phyloP scores from a whole-genome alignment of 108 stramenopile genomes.

The Pseudonitzschia pungens region DNA sequence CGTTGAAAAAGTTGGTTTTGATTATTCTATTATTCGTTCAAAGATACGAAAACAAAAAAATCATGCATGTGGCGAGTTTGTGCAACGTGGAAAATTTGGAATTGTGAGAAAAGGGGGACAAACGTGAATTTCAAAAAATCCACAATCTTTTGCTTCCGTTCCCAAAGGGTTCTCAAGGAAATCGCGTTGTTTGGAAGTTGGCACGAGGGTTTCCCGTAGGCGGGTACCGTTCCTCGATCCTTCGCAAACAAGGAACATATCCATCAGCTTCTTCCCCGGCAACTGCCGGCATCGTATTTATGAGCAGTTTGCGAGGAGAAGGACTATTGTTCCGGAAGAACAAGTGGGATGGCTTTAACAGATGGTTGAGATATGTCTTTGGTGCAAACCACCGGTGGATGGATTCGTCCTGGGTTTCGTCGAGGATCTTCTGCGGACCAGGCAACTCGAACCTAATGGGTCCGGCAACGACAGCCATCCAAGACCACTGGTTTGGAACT shows the following conservation, averaged over 20 bases:
- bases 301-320: constrained; percentile 2
- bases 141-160: background rate
- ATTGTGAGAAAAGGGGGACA: constrained; percentile 10
- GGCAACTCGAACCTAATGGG: too few relatives aligned
- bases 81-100: constrained; percentile 1
- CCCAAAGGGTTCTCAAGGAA: constrained; percentile 1
- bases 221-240: background rate
- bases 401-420: background rate
- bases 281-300: background rate
- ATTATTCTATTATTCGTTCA: too few relatives aligned
- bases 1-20: too few relatives aligned
- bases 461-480: too few relatives aligned
- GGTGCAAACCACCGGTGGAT: background rate
- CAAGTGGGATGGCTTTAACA: background rate
- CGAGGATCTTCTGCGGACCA: too few relatives aligned
- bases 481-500: too few relatives aligned
- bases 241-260: background rate
- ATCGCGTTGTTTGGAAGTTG: too few relatives aligned
- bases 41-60: constrained; percentile 5
- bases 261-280: background rate
- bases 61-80: background rate
- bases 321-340: constrained; percentile 9
- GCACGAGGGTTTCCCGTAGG: too few relatives aligned
- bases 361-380: background rate
- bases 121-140: background rate